A percentile compares a stretch with the other conserved stretches of the same genome.
Evolutionary conservation across 2,329 filamentous ascomycete genomes (phyloP).

Genomic region (Sarocladium strictum): DNA sequence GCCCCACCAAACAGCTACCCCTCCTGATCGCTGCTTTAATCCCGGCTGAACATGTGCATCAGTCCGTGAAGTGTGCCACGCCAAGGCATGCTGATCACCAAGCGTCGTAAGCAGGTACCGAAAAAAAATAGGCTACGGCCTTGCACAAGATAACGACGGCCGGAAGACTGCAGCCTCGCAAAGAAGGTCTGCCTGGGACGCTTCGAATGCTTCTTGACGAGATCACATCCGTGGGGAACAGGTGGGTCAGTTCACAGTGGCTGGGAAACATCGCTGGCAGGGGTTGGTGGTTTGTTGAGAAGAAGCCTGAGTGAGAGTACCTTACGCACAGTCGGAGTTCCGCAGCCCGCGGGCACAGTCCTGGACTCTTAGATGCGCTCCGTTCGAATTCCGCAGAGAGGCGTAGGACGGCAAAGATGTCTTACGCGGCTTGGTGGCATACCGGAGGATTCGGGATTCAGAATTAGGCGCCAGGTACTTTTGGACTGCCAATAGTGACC

Average conservation of each 20-base stretch:
- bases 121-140: background rate
- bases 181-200: background rate
- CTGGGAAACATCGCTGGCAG: constrained; percentile 8
- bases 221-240: background rate
- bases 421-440: constrained; percentile 1
- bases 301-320: background rate
- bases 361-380: background rate
- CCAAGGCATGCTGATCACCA: background rate
- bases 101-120: background rate
- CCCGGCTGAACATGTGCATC: background rate
- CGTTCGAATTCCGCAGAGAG: background rate
- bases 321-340: background rate
- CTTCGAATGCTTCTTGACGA: background rate
- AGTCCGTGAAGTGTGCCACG: background rate
- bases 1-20: constrained; percentile 54
- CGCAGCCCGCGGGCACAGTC: background rate
- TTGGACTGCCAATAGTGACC: too few species aligned
- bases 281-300: constrained; percentile 9
- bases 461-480: constrained; percentile 1
- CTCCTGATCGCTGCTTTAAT: constrained; percentile 56
- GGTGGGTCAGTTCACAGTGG: constrained; percentile 6
- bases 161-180: background rate
- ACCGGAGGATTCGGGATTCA: background rate
- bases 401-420: background rate
- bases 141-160: background rate